phyloP scores from a whole-genome alignment of 768 basidiomycete species.

The Porphyrellus cyaneotinctus region DNA sequence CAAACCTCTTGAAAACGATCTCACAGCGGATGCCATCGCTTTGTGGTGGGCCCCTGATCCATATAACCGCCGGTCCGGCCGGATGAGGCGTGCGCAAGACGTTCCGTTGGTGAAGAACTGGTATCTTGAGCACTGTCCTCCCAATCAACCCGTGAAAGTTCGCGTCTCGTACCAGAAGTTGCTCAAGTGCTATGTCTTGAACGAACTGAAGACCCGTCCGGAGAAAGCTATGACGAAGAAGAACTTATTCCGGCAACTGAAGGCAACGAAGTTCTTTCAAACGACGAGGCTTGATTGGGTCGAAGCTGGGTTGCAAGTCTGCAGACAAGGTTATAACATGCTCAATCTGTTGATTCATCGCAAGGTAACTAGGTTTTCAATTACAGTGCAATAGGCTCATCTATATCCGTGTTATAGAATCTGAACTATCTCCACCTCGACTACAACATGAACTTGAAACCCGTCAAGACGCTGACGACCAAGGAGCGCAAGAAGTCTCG shows the following conservation, averaged over 20 bases:
- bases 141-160: slow-evolving; percentile 94
- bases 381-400: not conserved
- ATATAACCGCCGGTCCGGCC: slow-evolving; percentile 87
- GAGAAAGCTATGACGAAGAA: slow-evolving; percentile 99
- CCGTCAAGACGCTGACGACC: slow-evolving; percentile 94
- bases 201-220: slow-evolving; percentile 81
- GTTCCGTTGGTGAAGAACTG: slow-evolving; percentile 95
- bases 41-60: slow-evolving; percentile 99
- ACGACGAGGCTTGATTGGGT: slow-evolving; percentile 98
- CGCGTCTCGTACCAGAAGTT: slow-evolving; percentile 99
- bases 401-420: slow-evolving; percentile 45
- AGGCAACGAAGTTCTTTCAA: slow-evolving; percentile 99
- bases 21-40: slow-evolving; percentile 95
- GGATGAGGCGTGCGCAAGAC: slow-evolving; percentile 93
- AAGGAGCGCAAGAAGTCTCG: slow-evolving; percentile 99
- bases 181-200: slow-evolving; percentile 91
- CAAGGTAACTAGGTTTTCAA: slow-evolving; percentile 51
- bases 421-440: slow-evolving; percentile 92
- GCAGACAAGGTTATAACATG: slow-evolving; percentile 99
- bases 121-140: slow-evolving; percentile 98
- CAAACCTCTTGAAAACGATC: slow-evolving; percentile 78
- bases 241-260: slow-evolving; percentile 91
- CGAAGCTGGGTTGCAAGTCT: slow-evolving; percentile 97
- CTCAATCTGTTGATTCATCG: slow-evolving; percentile 97
- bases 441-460: slow-evolving; percentile 99